Percentiles rank a stretch among this genome's conserved stretches.
These are phyloP conservation scores for Neurospora sp. DNA, from an alignment of 495 filamentous ascomycete genomes.

Conservation along the genomic window DNA sequence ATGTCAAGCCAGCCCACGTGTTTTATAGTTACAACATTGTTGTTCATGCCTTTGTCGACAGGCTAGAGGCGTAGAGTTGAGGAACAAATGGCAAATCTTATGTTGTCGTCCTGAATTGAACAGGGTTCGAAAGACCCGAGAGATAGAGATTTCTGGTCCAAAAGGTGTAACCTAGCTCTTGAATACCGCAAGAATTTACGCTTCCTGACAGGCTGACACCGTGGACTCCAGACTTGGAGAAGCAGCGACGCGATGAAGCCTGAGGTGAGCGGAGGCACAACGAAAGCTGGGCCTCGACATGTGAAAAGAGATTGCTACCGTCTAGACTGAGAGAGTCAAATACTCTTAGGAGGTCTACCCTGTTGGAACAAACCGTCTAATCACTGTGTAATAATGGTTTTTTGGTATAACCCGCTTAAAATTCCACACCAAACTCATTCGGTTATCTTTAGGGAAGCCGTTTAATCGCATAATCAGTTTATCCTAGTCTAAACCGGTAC, in stretches of 20 bases:
- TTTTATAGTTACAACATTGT: neutral
- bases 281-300: neutral
- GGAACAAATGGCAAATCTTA: neutral
- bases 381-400: no score
- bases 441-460: no score
- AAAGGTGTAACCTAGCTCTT: neutral
- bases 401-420: no score
- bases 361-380: no score
- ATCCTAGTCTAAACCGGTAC: no score
- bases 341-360: no score
- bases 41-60: neutral
- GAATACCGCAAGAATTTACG: neutral
- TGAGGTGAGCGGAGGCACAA: neutral
- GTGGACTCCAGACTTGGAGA: neutral
- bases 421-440: no score
- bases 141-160: neutral
- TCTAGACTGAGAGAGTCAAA: neutral
- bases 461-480: no score
- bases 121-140: neutral
- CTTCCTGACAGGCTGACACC: neutral
- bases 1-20: neutral
- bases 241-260: neutral
- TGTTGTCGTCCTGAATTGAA: neutral
- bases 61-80: neutral
- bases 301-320: neutral